Conservation (phyloP, 352 stramenopile species). For the Phytopythium aichiense region DNA sequence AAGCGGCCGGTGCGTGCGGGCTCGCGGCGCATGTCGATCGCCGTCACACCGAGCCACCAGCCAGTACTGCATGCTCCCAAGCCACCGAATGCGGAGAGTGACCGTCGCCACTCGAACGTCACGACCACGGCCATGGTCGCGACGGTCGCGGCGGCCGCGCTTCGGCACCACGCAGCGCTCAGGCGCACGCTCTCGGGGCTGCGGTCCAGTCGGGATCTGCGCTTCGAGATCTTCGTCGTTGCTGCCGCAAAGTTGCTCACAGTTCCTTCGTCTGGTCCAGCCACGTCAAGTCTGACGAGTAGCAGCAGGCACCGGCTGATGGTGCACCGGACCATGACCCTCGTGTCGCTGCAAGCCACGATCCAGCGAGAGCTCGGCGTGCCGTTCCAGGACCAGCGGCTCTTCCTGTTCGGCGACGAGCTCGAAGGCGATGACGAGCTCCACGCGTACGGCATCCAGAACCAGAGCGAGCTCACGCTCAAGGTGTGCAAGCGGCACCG, state of each 20-base stretch:
- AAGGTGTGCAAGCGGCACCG: conserved; percentile 41
- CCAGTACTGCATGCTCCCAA: neutral
- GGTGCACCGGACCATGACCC: conserved; percentile 40
- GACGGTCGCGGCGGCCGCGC: neutral
- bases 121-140: neutral
- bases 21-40: conserved; percentile 8
- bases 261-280: conserved; percentile 3
- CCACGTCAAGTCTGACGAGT: neutral
- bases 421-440: conserved; percentile 66
- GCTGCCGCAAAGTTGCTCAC: conserved; percentile 21
- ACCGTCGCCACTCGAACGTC: conserved; percentile 2
- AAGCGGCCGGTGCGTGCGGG: neutral
- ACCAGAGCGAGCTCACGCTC: conserved; percentile 48
- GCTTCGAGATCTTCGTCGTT: conserved; percentile 53
- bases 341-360: conserved; percentile 47
- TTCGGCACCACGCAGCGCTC: conserved; percentile 1
- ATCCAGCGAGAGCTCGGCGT: conserved; percentile 55
- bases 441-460: conserved; percentile 44
- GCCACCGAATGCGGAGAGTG: neutral
- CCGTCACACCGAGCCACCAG: conserved; percentile 3
- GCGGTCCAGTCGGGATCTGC: conserved; percentile 21
- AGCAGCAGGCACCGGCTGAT: conserved; percentile 18
- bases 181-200: conserved; percentile 16
- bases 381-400: conserved; percentile 54
- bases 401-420: conserved; percentile 51